These are phyloP conservation scores for Alternaria solani DNA, from an alignment of 2,329 filamentous ascomycete species.

Conservation along the genomic window DNA sequence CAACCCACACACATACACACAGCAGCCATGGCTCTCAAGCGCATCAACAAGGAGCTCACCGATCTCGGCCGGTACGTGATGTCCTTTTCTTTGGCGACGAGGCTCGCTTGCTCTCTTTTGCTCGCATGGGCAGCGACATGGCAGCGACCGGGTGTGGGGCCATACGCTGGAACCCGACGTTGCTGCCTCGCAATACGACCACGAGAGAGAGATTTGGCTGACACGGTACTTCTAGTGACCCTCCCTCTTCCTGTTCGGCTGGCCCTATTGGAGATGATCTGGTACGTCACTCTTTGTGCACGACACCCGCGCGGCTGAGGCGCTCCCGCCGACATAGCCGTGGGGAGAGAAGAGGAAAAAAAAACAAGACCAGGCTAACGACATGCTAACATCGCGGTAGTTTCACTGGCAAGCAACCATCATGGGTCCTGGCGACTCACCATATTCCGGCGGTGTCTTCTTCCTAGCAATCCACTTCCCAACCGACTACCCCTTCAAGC, in stretches of 20 bases:
- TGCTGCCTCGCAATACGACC: slow-evolving; percentile 17
- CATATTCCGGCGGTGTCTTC: slow-evolving; percentile 98
- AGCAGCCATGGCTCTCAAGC: slow-evolving; percentile 80
- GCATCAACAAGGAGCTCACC: slow-evolving; percentile 93
- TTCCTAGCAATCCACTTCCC: slow-evolving; percentile 99
- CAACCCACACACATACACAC: slow-evolving; percentile 31
- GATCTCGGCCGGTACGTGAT: slow-evolving; percentile 81
- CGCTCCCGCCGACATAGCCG: slow-evolving; percentile 30
- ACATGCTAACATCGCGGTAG: slow-evolving; percentile 60
- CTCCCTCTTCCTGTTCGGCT: slow-evolving; percentile 97
- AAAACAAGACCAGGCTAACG: slow-evolving; percentile 10
- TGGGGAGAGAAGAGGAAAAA: neutral
- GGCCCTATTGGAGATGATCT: slow-evolving; percentile 96
- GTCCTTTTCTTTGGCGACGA: slow-evolving; percentile 26
- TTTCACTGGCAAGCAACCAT: slow-evolving; percentile 99
- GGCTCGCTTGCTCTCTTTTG: slow-evolving; percentile 37
- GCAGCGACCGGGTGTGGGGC: slow-evolving; percentile 43
- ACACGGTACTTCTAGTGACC: slow-evolving; percentile 71
- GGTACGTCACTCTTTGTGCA: slow-evolving; percentile 68
- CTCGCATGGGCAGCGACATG: slow-evolving; percentile 47
- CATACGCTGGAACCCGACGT: slow-evolving; percentile 23
- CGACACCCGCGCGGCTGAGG: slow-evolving; percentile 43
- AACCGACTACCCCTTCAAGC: slow-evolving; percentile 99
- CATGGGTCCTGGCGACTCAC: slow-evolving; percentile 97
- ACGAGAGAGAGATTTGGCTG: slow-evolving; percentile 35